Percentiles rank a stretch among this genome's conserved stretches.
Evolutionary conservation across 192 early-diverging fungal species (phyloP).

Genomic region (Entomortierella beljakovae): DNA sequence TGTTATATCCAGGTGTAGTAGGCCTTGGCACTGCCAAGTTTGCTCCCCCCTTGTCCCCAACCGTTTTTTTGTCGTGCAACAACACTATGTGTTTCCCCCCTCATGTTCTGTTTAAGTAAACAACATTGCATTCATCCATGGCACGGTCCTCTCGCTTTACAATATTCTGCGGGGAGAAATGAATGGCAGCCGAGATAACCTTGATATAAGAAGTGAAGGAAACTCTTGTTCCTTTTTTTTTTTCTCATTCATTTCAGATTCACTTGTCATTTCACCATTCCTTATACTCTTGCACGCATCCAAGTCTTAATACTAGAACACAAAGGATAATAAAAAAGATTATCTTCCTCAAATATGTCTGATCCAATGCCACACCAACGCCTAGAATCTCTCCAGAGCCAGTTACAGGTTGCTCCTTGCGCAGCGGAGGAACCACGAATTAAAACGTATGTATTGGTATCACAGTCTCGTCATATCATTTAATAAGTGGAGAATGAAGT

Average conservation of each 20-base stretch:
- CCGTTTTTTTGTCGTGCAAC: not conserved
- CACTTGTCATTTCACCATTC: not conserved
- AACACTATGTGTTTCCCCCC: too few relatives aligned
- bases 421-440: conserved; percentile 40
- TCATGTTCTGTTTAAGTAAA: not conserved
- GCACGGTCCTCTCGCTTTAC: conserved; percentile 1
- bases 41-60: not conserved
- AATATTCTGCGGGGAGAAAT: too few relatives aligned
- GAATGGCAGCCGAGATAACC: not conserved
- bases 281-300: not conserved
- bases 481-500: not conserved
- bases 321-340: not conserved
- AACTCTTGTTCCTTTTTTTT: not conserved
- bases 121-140: not conserved
- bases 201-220: not conserved
- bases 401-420: conserved; percentile 47
- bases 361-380: conserved; percentile 45
- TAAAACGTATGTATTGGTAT: conserved; percentile 37
- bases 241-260: conserved; percentile 4
- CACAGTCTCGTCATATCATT: not conserved
- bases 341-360: too few relatives aligned
- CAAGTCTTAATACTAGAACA: not conserved
- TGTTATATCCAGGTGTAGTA: too few relatives aligned
- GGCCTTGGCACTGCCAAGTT: not conserved
- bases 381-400: conserved; percentile 44